Percentiles rank a stretch among this genome's conserved stretches.
These are phyloP conservation scores for Colletotrichum kahawae DNA, from an alignment of 2,329 filamentous ascomycete genomes.

Conservation along the genomic window DNA sequence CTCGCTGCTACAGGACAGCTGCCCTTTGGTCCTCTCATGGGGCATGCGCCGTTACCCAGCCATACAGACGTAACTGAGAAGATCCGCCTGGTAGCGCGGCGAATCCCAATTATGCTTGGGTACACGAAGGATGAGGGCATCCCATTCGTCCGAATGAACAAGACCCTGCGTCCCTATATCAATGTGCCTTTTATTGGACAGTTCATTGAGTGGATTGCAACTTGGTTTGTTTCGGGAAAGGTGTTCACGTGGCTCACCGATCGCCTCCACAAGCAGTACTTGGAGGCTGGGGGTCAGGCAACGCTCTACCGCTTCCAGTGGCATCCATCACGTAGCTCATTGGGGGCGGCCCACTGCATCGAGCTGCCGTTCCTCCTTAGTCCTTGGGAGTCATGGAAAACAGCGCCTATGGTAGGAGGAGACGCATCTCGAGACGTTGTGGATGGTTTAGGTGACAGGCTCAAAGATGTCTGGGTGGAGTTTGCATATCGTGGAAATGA, in stretches of 20 bases:
- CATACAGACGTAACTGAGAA: background rate
- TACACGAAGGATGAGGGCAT: background rate
- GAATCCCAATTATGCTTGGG: background rate
- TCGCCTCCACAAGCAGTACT: background rate
- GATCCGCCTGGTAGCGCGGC: background rate
- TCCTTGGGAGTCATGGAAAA: constrained; percentile 21
- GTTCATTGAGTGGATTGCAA: background rate
- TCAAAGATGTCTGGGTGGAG: constrained; percentile 20
- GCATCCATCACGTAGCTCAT: constrained; percentile 5
- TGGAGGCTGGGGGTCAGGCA: background rate
- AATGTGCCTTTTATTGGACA: background rate
- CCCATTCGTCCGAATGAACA: background rate
- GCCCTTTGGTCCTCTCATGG: constrained; percentile 12
- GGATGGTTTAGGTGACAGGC: constrained; percentile 1
- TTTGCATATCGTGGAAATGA: constrained; percentile 2
- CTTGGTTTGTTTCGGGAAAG: background rate
- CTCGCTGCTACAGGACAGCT: background rate
- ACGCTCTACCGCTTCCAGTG: constrained; percentile 3
- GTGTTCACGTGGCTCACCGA: background rate
- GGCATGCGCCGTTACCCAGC: background rate
- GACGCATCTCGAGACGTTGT: background rate
- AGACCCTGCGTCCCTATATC: background rate
- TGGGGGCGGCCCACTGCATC: constrained; percentile 20
- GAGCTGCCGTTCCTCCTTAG: constrained; percentile 24
- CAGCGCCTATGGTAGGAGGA: constrained; percentile 24